Evolutionary conservation across 306 rosid genomes (phyloP), one percentile per base, ranked within the genome.

Genomic region (Quercus aquifolioides): DNA sequence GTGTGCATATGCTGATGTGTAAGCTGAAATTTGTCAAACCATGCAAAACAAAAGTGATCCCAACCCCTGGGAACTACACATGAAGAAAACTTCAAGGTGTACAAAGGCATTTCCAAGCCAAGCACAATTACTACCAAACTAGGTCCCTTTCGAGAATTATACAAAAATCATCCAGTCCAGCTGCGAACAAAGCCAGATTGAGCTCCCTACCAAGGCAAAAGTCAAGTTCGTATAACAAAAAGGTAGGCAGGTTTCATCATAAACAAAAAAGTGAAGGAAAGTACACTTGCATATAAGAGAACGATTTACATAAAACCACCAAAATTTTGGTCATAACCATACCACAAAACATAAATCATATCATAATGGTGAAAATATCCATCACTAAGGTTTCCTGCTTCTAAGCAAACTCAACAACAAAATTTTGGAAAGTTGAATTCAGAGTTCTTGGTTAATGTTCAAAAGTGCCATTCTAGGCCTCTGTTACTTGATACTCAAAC

Each of bases 401-500:
- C 52, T 33, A 67, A 33, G 38, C 51, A 6, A 67, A 67, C 72
- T 67, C 72, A 67, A 33, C 72, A 67, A 64, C 72, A 67, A 19
- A 67, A 19, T 18, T 67, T 64, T 67, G 23, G 17, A 67, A 67
- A 31, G 51, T 67, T 67, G 51, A 11, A 49, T 13, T 46, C 35
- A 4, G 19, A 14, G 23, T 15, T 31, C 33, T 17, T 64, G 19
- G 46, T 15, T 7, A 64, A 30, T 18, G 71, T 25, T 31, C 19
- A 28, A 5, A 30, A 64, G 21, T n/a, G 2, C 26, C 72, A 28
- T 38, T 58, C 85, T 91, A 94, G n/a, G 91, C 91, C 83, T 92
- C 98, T 0, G 92, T 78, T 10, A 79, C 26, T 9, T 97, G 98
- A 62, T 90, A 94, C 69, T 94, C 98, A 23, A 94, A 92, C 76